Conservation (phyloP, 345 rosid species). For the Erodium maritimum region DNA sequence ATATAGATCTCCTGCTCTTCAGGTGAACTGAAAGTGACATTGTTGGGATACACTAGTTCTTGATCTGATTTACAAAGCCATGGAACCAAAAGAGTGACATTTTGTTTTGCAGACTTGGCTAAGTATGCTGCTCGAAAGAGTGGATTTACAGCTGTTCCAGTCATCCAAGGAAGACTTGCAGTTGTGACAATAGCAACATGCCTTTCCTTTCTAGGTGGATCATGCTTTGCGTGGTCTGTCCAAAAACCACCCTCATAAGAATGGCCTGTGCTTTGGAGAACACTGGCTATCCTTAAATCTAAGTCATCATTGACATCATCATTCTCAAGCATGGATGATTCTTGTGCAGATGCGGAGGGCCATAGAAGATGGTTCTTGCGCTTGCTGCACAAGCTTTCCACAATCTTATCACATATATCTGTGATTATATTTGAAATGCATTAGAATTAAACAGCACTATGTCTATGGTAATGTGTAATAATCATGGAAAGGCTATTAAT, state of each 20-base stretch:
- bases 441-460: no score
- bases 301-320: conserved; percentile 57
- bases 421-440: conserved; percentile 17
- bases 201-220: conserved; percentile 49
- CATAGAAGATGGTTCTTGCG: conserved; percentile 57
- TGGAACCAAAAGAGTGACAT: conserved; percentile 89
- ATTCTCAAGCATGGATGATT: conserved; percentile 40
- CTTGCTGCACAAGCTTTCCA: conserved; percentile 71
- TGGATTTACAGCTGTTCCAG: conserved; percentile 98
- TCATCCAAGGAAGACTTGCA: conserved; percentile 99
- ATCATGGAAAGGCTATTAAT: not conserved
- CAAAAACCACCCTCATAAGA: conserved; percentile 82
- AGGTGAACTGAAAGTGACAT: conserved; percentile 77
- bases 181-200: conserved; percentile 93
- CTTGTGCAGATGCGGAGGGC: conserved; percentile 45
- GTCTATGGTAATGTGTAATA: not conserved
- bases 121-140: conserved; percentile 88
- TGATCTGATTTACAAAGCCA: conserved; percentile 97
- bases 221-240: conserved; percentile 54
- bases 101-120: conserved; percentile 68
- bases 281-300: conserved; percentile 81
- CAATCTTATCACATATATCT: conserved; percentile 79
- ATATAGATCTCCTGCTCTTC: conserved; percentile 93
- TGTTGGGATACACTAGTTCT: conserved; percentile 82
- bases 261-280: conserved; percentile 92